These are phyloP conservation scores for Fusarium penzigii DNA, from an alignment of 2,329 filamentous ascomycete genomes.

Conservation along the genomic window DNA sequence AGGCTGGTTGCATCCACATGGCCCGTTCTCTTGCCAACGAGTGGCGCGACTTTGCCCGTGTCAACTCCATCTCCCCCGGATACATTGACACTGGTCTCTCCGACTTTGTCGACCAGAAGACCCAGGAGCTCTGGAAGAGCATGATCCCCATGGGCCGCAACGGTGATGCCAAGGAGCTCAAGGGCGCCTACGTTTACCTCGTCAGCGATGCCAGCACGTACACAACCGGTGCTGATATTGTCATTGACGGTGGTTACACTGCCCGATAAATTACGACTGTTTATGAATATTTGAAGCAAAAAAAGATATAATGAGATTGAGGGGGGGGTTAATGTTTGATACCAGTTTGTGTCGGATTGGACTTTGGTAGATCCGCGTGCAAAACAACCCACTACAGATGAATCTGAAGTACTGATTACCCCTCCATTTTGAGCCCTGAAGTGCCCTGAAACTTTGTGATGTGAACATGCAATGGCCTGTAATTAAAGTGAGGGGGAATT, in stretches of 20 bases:
- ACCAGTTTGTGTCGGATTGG: no score
- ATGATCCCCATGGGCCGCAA: conserved; percentile 76
- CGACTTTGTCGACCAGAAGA: conserved; percentile 64
- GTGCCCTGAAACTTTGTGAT: no score
- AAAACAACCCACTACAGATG: no score
- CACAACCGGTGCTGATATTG: conserved; percentile 69
- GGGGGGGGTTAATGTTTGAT: no score
- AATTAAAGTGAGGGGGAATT: no score
- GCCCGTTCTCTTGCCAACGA: conserved; percentile 58
- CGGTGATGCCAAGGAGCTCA: conserved; percentile 68
- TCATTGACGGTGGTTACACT: conserved; percentile 72
- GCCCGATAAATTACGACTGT: conserved; percentile 36
- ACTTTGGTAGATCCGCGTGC: no score
- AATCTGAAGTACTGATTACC: no score
- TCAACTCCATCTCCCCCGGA: conserved; percentile 66
- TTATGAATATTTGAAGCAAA: no score
- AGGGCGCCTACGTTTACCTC: conserved; percentile 78
- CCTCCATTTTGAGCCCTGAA: no score
- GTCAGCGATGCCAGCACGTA: conserved; percentile 74
- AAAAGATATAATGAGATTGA: no score
- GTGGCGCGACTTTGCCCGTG: conserved; percentile 68
- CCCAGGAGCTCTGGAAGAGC: conserved; percentile 70
- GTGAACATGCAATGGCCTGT: no score
- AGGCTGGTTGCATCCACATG: conserved; percentile 54
- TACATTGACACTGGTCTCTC: conserved; percentile 71